Conservation (phyloP, 2,329 filamentous ascomycete species). For the Cytospora piceicola region DNA sequence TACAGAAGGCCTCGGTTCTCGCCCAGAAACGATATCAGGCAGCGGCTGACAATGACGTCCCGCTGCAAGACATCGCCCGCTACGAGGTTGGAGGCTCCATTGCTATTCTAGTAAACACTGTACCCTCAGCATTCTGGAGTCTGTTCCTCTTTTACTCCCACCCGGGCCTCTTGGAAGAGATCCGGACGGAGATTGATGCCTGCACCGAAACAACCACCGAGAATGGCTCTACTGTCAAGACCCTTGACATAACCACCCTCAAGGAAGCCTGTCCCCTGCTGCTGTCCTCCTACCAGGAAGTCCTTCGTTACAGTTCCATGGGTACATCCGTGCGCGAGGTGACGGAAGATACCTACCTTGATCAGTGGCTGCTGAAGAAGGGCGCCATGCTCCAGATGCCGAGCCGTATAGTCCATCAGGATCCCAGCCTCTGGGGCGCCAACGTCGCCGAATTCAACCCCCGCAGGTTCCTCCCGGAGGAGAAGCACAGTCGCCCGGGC, state of each 20-base stretch:
- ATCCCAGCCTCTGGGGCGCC: slow-evolving; percentile 33
- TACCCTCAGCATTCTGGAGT: slow-evolving; percentile 46
- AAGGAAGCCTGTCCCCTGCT: slow-evolving; percentile 45
- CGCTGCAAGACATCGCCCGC: slow-evolving; percentile 43
- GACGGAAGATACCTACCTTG: slow-evolving; percentile 38
- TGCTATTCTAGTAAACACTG: slow-evolving; percentile 47
- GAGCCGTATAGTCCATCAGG: slow-evolving; percentile 36
- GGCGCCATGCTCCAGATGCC: slow-evolving; percentile 38
- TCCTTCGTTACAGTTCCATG: slow-evolving; percentile 44
- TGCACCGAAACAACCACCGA: slow-evolving; percentile 8
- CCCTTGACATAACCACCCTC: slow-evolving; percentile 38
- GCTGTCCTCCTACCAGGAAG: slow-evolving; percentile 47
- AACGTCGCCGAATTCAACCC: slow-evolving; percentile 29
- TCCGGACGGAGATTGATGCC: slow-evolving; percentile 18
- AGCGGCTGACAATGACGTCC: slow-evolving; percentile 38
- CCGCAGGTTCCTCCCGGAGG: slow-evolving; percentile 34
- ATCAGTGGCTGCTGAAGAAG: slow-evolving; percentile 37
- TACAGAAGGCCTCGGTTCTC: slow-evolving; percentile 44
- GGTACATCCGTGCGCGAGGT: slow-evolving; percentile 41
- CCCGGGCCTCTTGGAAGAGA: slow-evolving; percentile 1
- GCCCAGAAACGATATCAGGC: slow-evolving; percentile 43
- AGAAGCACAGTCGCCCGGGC: slow-evolving; percentile 33
- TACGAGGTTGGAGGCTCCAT: slow-evolving; percentile 47
- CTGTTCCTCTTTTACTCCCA: slow-evolving; percentile 41
- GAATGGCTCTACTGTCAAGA: slow-evolving; percentile 28